Evolutionary conservation across 331 rosid genomes (phyloP).

Genomic region (Malus hybrid): DNA sequence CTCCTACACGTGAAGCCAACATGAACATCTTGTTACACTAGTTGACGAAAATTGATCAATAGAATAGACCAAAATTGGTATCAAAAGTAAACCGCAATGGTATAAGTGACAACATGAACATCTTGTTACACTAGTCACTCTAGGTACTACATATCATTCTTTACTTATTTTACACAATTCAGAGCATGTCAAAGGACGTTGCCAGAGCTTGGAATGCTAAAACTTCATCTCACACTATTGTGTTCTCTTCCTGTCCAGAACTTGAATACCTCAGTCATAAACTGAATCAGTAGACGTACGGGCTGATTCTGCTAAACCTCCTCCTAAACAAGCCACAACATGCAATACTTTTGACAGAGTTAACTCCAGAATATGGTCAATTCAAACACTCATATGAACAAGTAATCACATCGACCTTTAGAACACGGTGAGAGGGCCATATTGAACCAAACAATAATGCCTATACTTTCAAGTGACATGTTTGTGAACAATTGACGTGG

Average conservation of each 20-base stretch:
- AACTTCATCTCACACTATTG: background rate
- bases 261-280: background rate
- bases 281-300: background rate
- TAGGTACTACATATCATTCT: background rate
- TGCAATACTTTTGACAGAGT: background rate
- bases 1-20: background rate
- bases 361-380: background rate
- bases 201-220: background rate
- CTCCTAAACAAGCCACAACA: background rate
- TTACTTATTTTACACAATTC: background rate
- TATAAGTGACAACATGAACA: no score
- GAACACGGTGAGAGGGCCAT: background rate
- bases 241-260: background rate
- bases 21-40: background rate
- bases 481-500: background rate
- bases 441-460: background rate
- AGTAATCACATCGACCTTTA: background rate
- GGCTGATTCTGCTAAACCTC: background rate
- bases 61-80: background rate
- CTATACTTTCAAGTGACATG: background rate
- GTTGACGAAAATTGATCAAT: background rate
- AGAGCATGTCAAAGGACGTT: background rate
- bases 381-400: background rate
- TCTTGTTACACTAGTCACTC: no score
- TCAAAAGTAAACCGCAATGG: background rate